Percentiles rank a stretch among this genome's conserved stretches.
Evolutionary conservation across 169 alveolate genomes (phyloP).

Genomic region (Cryptosporidium ubiquitum): DNA sequence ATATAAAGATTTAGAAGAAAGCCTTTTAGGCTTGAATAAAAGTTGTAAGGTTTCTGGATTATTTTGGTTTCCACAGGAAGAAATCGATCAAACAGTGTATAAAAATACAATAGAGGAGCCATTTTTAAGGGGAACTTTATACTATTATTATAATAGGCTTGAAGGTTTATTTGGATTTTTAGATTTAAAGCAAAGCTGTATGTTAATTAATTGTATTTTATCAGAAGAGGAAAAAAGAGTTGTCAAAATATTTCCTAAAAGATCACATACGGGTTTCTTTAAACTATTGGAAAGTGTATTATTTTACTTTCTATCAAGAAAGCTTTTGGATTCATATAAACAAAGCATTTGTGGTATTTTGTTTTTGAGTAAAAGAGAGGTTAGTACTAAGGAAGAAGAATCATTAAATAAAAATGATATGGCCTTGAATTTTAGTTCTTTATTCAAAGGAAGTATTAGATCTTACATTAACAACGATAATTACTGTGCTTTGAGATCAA

Average conservation of each 20-base stretch:
- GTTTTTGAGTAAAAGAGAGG: not conserved
- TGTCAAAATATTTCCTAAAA: conserved; percentile 30
- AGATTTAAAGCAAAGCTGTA: conserved; percentile 53
- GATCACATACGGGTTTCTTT: conserved; percentile 10
- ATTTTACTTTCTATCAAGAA: conserved; percentile 38
- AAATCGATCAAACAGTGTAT: conserved; percentile 25
- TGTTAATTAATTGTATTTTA: conserved; percentile 33
- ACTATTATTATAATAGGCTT: conserved; percentile 22
- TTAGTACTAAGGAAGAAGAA: not conserved
- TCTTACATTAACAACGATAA: conserved; percentile 27
- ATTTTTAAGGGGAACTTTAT: conserved; percentile 21
- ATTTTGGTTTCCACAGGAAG: conserved; percentile 50
- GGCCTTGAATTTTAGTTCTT: not conserved
- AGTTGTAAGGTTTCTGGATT: conserved; percentile 18
- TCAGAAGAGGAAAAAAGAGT: conserved; percentile 40
- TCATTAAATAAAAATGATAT: not conserved
- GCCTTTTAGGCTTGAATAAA: not conserved
- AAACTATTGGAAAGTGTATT: conserved; percentile 29
- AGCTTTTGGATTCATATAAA: conserved; percentile 12
- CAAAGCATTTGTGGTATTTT: not conserved
- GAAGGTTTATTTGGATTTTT: conserved; percentile 21
- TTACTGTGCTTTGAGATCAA: conserved; percentile 43
- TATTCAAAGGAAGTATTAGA: conserved; percentile 34
- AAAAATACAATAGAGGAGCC: conserved; percentile 54
- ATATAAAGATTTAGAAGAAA: not conserved